A percentile compares a stretch with the other conserved stretches of the same genome.
Evolutionary conservation across 164 flowering plant species (phyloP).

Genomic region (Brasenia schreberi): DNA sequence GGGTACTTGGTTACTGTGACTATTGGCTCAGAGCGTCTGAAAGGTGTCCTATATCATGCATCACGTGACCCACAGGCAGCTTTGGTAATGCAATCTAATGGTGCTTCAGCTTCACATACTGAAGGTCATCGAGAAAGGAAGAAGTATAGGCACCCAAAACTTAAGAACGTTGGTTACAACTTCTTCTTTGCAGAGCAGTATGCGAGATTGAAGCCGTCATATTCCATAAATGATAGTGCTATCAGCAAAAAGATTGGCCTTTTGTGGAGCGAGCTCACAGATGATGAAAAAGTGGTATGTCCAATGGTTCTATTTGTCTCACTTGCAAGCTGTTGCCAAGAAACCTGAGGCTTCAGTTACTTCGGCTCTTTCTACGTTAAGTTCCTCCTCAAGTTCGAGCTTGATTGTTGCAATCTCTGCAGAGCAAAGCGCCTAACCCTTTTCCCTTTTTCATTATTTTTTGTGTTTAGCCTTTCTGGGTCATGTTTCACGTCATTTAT

Average conservation of each 20-base stretch:
- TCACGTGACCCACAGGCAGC: slow-evolving; percentile 13
- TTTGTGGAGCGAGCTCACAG: slow-evolving; percentile 48
- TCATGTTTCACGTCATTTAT: no score
- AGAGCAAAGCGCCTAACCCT: no score
- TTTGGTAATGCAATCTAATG: slow-evolving; percentile 7
- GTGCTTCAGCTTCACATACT: slow-evolving; percentile 12
- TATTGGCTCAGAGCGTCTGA: slow-evolving; percentile 45
- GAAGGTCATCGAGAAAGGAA: slow-evolving; percentile 23
- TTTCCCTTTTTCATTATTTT: no score
- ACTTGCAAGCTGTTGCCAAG: no score
- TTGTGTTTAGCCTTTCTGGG: no score
- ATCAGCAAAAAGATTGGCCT: slow-evolving; percentile 43
- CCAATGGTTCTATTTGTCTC: no score
- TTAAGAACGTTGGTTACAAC: slow-evolving; percentile 52
- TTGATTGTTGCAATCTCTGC: no score
- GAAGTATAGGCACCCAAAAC: slow-evolving; percentile 38
- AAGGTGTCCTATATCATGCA: slow-evolving; percentile 67
- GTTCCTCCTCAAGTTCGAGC: no score
- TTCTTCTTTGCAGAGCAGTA: slow-evolving; percentile 62
- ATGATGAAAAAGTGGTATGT: slow-evolving; percentile 52
- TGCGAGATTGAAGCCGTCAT: slow-evolving; percentile 30
- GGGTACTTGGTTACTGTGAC: slow-evolving; percentile 64
- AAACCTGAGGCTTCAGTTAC: no score
- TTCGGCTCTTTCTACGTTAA: no score
- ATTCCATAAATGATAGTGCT: slow-evolving; percentile 36